phyloP scores from a whole-genome alignment of 768 basidiomycete genomes.

The Calvatia gigantea region DNA sequence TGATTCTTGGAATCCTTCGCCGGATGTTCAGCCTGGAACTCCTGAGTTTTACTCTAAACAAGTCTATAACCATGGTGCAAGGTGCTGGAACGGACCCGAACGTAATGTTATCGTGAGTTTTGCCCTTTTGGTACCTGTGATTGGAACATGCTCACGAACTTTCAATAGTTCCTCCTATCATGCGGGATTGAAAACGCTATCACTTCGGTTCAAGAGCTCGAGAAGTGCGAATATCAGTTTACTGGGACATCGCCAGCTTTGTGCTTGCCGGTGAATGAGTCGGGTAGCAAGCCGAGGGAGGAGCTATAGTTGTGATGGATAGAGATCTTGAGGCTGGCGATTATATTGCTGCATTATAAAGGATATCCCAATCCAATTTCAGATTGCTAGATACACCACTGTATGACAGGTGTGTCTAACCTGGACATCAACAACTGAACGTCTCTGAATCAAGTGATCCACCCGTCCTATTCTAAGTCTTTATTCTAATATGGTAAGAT shows the following conservation, averaged over 20 bases:
- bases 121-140: background rate
- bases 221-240: conserved; percentile 95
- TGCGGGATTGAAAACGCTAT: conserved; percentile 88
- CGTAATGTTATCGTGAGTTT: conserved; percentile 71
- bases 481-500: too few species aligned
- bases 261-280: conserved; percentile 55
- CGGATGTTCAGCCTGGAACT: conserved; percentile 53
- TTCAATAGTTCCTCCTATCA: conserved; percentile 62
- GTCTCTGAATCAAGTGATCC: too few species aligned
- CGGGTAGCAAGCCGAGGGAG: conserved; percentile 34
- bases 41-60: conserved; percentile 80
- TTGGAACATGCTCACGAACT: conserved; percentile 10
- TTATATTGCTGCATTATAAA: background rate
- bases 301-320: conserved; percentile 30
- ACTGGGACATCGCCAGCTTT: conserved; percentile 84
- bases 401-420: too few species aligned
- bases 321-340: background rate
- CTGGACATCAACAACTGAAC: too few species aligned
- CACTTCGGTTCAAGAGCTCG: conserved; percentile 77
- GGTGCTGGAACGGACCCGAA: conserved; percentile 96
- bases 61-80: conserved; percentile 76
- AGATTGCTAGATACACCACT: too few species aligned
- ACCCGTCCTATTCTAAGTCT: too few species aligned
- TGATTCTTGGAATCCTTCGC: conserved; percentile 71
- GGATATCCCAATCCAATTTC: too few species aligned